phyloP scores from a whole-genome alignment of 331 rosid species.

The Cydonia oblonga region DNA sequence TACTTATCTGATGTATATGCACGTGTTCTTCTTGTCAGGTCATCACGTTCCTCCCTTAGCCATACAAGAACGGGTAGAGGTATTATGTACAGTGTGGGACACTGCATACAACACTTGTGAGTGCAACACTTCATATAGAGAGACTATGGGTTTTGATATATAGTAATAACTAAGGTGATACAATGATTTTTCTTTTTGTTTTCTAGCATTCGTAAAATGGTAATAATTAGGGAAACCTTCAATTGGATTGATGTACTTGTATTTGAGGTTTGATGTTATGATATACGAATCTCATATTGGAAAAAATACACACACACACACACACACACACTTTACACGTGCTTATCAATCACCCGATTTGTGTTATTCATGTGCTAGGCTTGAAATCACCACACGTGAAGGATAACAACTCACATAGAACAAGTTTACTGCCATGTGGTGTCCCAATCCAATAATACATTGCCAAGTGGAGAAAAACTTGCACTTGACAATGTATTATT shows the following conservation, averaged over 20 bases:
- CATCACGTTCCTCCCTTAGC: not conserved
- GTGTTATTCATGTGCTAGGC: too few species aligned
- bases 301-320: too few species aligned
- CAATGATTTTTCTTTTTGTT: not conserved
- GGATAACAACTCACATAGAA: too few species aligned
- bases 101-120: not conserved
- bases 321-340: too few species aligned
- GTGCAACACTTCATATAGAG: not conserved
- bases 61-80: not conserved
- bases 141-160: not conserved
- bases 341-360: too few species aligned
- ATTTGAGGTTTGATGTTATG: not conserved
- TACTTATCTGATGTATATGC: not conserved
- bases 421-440: too few species aligned
- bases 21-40: conserved; percentile 3
- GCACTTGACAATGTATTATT: too few species aligned
- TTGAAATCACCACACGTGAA: too few species aligned
- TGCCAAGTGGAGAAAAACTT: too few species aligned
- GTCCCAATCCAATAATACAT: too few species aligned
- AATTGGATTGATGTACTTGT: not conserved
- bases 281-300: not conserved
- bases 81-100: not conserved
- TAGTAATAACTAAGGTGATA: not conserved
- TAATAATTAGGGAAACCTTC: not conserved
- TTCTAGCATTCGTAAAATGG: not conserved